phyloP scores from a whole-genome alignment of 2,329 filamentous ascomycete species.

The Beauveria caledonica region DNA sequence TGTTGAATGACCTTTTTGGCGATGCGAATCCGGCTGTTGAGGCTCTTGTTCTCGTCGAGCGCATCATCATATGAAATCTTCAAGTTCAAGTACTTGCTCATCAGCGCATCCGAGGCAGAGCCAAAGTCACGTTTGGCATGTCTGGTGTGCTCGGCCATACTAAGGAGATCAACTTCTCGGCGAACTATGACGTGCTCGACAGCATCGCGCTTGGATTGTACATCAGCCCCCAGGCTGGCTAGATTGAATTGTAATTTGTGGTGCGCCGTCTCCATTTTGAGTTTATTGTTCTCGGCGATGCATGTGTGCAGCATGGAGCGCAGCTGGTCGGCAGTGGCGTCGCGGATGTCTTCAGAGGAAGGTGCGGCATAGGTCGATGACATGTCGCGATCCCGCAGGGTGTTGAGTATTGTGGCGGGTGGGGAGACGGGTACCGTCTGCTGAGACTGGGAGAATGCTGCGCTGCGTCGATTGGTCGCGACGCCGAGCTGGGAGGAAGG shows the following conservation, averaged over 20 bases:
- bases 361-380: slow-evolving; percentile 35
- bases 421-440: slow-evolving; percentile 44
- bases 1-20: slow-evolving; percentile 73
- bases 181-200: slow-evolving; percentile 91
- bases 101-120: slow-evolving; percentile 43
- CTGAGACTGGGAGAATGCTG: slow-evolving; percentile 33
- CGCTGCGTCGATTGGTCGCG: slow-evolving; percentile 17
- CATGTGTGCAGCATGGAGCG: slow-evolving; percentile 46
- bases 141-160: slow-evolving; percentile 61
- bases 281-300: slow-evolving; percentile 47
- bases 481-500: slow-evolving; percentile 44
- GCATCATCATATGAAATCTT: slow-evolving; percentile 59
- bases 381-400: slow-evolving; percentile 23
- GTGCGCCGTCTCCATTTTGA: slow-evolving; percentile 79
- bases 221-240: slow-evolving; percentile 73
- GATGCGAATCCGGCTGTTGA: slow-evolving; percentile 58
- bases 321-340: slow-evolving; percentile 47
- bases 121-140: slow-evolving; percentile 49
- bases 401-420: slow-evolving; percentile 38
- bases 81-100: slow-evolving; percentile 51
- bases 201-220: slow-evolving; percentile 76
- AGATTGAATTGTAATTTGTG: slow-evolving; percentile 86
- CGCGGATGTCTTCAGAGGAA: slow-evolving; percentile 39
- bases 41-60: slow-evolving; percentile 54
- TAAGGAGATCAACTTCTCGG: slow-evolving; percentile 76